Evolutionary conservation across 1,284 basidiomycete species (phyloP), one percentile per base, ranked within the genome.

Genomic region (Leucoagaricus sp.): DNA sequence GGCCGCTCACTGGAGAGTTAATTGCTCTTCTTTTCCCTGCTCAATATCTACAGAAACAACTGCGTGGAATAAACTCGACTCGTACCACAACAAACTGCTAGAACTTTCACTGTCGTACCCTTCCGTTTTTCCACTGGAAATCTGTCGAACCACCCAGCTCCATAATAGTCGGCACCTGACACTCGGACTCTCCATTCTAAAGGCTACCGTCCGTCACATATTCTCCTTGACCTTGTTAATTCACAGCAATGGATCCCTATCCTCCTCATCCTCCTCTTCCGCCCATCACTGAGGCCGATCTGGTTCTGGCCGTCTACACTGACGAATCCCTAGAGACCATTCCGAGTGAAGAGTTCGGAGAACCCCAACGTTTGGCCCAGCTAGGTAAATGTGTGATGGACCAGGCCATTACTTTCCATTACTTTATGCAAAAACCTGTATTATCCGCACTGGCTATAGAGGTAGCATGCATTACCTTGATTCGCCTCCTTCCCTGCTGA

Each of bases 261-360:
- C n/a, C n/a, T n/a, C n/a, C n/a, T n/a, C n/a, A n/a, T 17, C 73
- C 72, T 8, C 64, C 73, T 25, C 68, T 80, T 9, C 82, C 82
- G 2, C 65, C 71, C 56, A 47, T 59, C 15, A 48, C 17, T 13
- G 50, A 59, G 51, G 60, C 72, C 4, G 80, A 84, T 48, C 67
- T 83, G 50, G 63, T 80, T 41, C 74, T 85, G 46, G 82, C 83
- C 60, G 73, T 85, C 47, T 78, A 72, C 63, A 79, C 75, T 0
- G 80, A 83, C 49, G 64, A 61, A 25, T 72, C 77, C 31, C 60
- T 79, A n/a, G 63, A 64, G 28, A 40, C 59, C 5, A 47, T 52
- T 3, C 47, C 64, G 56, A 73, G 71, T 44, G 62, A 72, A 0
- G 72, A 74, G 38, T 79, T 81, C 58, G 82, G 81, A 6, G 76